Evolutionary conservation across 768 basidiomycete species (phyloP).

Genomic region (Termitomyces heimii): DNA sequence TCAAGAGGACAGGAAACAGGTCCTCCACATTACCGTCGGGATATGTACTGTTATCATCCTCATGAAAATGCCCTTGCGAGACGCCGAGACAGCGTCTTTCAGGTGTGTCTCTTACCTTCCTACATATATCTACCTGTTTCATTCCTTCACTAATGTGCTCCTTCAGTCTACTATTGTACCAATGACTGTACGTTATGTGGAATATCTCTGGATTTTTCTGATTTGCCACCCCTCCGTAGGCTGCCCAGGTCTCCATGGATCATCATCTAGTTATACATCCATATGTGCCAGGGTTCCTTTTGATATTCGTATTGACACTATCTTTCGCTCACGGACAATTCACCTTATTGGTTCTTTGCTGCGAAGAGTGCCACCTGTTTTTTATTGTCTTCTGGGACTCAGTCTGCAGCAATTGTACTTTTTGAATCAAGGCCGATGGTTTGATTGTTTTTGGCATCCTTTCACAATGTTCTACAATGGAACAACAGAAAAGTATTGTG

Average conservation of each 20-base stretch:
- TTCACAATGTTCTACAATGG: too few relatives aligned
- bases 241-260: too few relatives aligned
- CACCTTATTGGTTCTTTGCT: neutral
- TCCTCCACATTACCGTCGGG: slow-evolving; percentile 6
- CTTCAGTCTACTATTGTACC: neutral
- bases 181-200: neutral
- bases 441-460: too few relatives aligned
- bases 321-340: too few relatives aligned
- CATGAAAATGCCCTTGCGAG: neutral
- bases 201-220: neutral
- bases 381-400: neutral
- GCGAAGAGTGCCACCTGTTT: too few relatives aligned
- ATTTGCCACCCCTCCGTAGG: neutral
- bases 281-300: too few relatives aligned
- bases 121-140: neutral
- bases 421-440: too few relatives aligned
- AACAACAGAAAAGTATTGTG: too few relatives aligned
- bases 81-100: neutral
- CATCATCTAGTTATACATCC: too few relatives aligned
- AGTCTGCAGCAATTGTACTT: too few relatives aligned
- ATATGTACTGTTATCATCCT: slow-evolving; percentile 3
- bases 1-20: slow-evolving; percentile 1
- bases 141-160: neutral
- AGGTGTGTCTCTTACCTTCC: neutral
- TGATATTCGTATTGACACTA: too few relatives aligned